Evolutionary conservation across 192 early-diverging fungal species (phyloP).

Genomic region (Cladochytrium replicatum): DNA sequence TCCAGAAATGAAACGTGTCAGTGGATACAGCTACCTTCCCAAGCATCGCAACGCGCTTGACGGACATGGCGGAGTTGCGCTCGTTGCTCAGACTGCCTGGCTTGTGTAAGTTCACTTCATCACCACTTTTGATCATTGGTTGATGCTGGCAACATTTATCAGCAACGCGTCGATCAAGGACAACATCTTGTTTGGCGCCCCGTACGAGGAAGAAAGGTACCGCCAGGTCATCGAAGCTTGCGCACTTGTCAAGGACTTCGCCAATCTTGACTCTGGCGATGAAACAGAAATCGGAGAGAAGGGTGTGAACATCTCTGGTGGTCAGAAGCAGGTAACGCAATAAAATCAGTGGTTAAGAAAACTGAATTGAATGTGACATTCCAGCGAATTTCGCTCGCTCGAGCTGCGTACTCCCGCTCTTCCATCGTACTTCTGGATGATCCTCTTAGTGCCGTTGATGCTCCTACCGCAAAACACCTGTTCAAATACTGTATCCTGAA

Average conservation of each 20-base stretch:
- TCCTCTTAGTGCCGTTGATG: conserved; percentile 86
- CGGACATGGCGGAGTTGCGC: conserved; percentile 58
- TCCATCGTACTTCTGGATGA: conserved; percentile 74
- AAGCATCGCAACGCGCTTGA: not conserved
- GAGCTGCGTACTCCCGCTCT: conserved; percentile 64
- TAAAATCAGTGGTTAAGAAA: too few relatives aligned
- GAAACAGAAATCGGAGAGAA: conserved; percentile 73
- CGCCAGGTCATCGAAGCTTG: conserved; percentile 70
- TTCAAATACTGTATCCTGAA: conserved; percentile 66
- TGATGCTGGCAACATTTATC: conserved; percentile 92
- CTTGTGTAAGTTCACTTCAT: too few relatives aligned
- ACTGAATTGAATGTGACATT: too few relatives aligned
- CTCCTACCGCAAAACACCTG: conserved; percentile 83
- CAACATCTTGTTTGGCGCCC: conserved; percentile 79
- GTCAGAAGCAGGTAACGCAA: conserved; percentile 85
- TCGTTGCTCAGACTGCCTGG: conserved; percentile 68
- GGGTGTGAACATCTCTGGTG: conserved; percentile 79
- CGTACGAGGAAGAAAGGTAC: conserved; percentile 66
- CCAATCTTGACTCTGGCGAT: conserved; percentile 75
- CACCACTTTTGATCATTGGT: too few relatives aligned
- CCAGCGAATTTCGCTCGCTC: conserved; percentile 34
- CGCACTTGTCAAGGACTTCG: conserved; percentile 76
- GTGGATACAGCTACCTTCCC: conserved; percentile 25
- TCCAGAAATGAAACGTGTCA: conserved; percentile 29
- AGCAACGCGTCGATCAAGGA: conserved; percentile 58